Conservation (phyloP, 2,329 filamentous ascomycete species). For the Microsporum canis region DNA sequence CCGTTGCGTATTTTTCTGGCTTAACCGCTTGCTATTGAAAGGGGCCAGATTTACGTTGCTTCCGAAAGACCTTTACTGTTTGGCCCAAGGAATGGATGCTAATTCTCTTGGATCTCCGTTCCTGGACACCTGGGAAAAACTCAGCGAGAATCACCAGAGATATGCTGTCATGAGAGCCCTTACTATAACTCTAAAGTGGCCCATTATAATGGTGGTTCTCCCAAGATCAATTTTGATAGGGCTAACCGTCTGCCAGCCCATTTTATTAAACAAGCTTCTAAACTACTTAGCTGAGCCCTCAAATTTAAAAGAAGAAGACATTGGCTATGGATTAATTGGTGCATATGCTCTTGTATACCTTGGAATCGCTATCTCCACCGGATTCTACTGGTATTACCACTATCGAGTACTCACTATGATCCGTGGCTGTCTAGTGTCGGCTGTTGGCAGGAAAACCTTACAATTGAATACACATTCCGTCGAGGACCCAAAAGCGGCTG, state of each 20-base stretch:
- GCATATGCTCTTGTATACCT: constrained; percentile 1
- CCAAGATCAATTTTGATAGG: not conserved
- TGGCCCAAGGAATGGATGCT: not conserved
- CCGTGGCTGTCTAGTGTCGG: not conserved
- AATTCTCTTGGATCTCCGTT: not conserved
- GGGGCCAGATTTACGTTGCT: not conserved
- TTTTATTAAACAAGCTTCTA: not conserved
- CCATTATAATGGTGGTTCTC: not conserved
- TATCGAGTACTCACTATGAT: not conserved
- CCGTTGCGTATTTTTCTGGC: not conserved
- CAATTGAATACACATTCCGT: not conserved
- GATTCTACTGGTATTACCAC: not conserved
- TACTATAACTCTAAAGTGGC: not conserved
- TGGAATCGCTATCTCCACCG: not conserved
- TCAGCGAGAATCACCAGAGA: not conserved
- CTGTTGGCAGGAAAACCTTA: not conserved
- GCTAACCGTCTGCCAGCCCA: not conserved
- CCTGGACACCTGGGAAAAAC: not conserved
- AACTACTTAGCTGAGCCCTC: not conserved
- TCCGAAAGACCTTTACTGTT: not conserved
- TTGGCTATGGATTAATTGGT: constrained; percentile 1
- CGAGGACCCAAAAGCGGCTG: not conserved
- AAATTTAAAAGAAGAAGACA: not conserved
- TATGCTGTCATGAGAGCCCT: not conserved
- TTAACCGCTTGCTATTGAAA: not conserved